A percentile compares a stretch with the other conserved stretches of the same genome.
Conservation (phyloP, 257 asterid genomes). For the Nicotiana tomentosiformis region DNA sequence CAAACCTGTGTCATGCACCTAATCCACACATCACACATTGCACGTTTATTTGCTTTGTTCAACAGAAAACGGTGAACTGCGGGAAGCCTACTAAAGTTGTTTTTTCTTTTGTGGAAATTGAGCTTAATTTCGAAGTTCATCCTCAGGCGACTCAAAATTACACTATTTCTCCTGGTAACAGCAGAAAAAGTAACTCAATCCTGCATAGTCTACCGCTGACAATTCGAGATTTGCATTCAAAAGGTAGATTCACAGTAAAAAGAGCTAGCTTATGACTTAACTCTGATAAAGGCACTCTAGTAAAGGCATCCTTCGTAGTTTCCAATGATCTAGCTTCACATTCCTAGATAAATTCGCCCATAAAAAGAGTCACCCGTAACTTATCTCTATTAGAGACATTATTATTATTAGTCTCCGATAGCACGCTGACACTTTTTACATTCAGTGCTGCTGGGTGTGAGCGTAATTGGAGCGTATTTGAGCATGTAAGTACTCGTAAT, state of each 20-base stretch:
- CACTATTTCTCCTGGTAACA: neutral
- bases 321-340: neutral
- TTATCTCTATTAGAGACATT: neutral
- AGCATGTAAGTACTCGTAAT: too few relatives aligned
- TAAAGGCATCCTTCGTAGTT: neutral
- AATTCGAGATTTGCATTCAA: neutral
- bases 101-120: neutral
- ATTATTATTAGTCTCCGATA: neutral
- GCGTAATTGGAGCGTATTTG: too few relatives aligned
- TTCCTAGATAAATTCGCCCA: neutral
- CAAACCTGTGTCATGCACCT: too few relatives aligned
- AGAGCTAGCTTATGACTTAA: neutral
- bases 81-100: neutral
- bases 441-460: too few relatives aligned
- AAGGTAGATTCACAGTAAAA: neutral
- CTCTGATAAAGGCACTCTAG: neutral
- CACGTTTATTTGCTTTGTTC: too few relatives aligned
- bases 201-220: neutral
- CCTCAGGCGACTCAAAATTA: neutral
- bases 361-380: neutral
- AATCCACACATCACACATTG: too few relatives aligned
- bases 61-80: neutral
- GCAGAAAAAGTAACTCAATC: neutral
- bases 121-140: neutral
- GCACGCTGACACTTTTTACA: neutral